phyloP scores from a whole-genome alignment of 192 early-diverging fungal genomes.

The Rhizophagus clarus region DNA sequence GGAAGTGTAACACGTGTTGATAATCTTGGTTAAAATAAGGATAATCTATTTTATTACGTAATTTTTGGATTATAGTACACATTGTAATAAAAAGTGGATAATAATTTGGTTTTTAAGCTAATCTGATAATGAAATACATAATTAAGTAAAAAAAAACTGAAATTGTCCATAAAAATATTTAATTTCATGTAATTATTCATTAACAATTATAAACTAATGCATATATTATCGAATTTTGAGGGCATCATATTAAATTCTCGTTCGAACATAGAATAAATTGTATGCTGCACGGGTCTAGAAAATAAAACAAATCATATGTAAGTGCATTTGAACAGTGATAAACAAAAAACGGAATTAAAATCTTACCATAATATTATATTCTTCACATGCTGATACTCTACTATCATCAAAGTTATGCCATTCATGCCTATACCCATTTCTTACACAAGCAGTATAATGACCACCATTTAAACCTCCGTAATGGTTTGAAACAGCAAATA shows the following conservation, averaged over 20 bases:
- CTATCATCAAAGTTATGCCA: conserved; percentile 92
- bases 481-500: conserved; percentile 86
- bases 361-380: conserved; percentile 58
- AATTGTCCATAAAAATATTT: no score
- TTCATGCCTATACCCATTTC: conserved; percentile 58
- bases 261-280: conserved; percentile 22
- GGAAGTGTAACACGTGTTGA: no score
- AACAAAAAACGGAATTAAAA: not conserved
- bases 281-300: conserved; percentile 20
- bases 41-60: no score
- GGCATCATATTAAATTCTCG: not conserved
- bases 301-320: not conserved
- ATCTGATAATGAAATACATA: no score
- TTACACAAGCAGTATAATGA: conserved; percentile 77
- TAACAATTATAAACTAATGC: no score
- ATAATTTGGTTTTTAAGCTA: no score
- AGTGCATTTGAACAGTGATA: not conserved
- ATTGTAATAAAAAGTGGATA: not conserved
- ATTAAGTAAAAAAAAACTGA: no score
- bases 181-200: no score
- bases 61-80: not conserved
- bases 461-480: conserved; percentile 72
- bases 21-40: no score
- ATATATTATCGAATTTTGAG: no score
- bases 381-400: conserved; percentile 60